Evolutionary conservation across 495 filamentous ascomycete genomes (phyloP), one percentile per base, ranked within the genome.

Genomic region (Aspergillus egyptiacus): DNA sequence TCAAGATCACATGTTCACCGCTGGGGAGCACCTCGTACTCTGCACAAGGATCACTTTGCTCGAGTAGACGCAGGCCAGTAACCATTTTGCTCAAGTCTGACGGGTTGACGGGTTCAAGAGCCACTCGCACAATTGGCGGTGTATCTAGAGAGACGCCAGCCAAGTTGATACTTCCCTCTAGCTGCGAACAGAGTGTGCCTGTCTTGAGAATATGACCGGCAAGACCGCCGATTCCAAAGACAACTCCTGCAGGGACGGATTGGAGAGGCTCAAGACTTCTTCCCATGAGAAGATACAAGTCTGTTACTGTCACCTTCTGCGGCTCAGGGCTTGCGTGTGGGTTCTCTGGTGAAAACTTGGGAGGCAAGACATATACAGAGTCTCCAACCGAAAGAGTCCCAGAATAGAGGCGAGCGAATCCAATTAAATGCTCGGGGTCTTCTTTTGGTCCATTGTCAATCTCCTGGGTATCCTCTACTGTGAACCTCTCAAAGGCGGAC

Each of bases 201-300:
- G 89, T 91, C 64, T 99, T 99, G 35, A 99, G 71, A 15, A 99
- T 83, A 50, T 88, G 80, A 20, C 91, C 93, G 53, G 90, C 90
- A 8, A 99, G 77, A 15, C 93, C 93, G 14, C 82, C 87, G 27
- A 99, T 89, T n/a, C 91, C 93, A 60, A 97, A 96, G 7, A 99
- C 87, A 7, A 93, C 89, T 23, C 93, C 93, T 17, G 93, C 91
- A 2, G 93, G 90, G 0, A 97, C 90, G 0, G 86, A 86, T 33
- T 78, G 71, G 2, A 99, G 79, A 0, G 84, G 75, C 57, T 97
- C 93, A 1, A 99, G 75, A 51, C 85, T 83, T 33, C 90, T 78
- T 27, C 93, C 93, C 93, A 99, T 99, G 39, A 99, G 76, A 53
- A 97, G 84, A 67, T 99, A 99, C 15, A 99, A 72, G 5, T 87